Percentiles rank a stretch among this genome's conserved stretches.
Evolutionary conservation across 2,329 filamentous ascomycete genomes (phyloP).

Genomic region (Penicillium sumatraense): DNA sequence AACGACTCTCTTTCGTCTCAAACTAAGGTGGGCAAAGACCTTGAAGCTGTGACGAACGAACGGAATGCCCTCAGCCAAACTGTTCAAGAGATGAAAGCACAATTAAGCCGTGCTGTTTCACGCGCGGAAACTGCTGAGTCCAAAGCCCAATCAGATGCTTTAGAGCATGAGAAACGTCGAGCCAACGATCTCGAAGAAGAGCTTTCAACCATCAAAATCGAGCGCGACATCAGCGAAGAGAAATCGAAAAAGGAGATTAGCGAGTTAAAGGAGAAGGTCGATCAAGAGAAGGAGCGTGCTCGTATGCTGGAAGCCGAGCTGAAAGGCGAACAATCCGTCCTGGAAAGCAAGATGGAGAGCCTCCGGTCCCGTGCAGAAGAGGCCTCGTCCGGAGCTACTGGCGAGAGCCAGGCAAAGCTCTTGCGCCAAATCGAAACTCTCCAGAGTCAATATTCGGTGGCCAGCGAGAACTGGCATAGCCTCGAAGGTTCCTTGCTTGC

Average conservation of each 20-base stretch:
- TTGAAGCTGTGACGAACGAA: constrained; percentile 67
- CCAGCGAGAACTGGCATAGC: constrained; percentile 96
- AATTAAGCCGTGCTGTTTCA: constrained; percentile 70
- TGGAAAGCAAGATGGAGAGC: constrained; percentile 89
- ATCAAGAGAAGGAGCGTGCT: constrained; percentile 72
- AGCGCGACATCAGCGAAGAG: constrained; percentile 76
- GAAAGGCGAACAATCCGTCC: constrained; percentile 72
- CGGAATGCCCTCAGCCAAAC: constrained; percentile 66
- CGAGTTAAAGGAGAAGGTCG: constrained; percentile 73
- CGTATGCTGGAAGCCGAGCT: constrained; percentile 74
- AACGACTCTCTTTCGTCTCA: constrained; percentile 60
- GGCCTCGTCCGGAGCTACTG: constrained; percentile 77
- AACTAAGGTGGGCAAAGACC: constrained; percentile 58
- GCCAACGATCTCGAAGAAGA: constrained; percentile 65
- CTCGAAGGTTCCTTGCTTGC: constrained; percentile 86
- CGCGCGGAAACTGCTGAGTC: constrained; percentile 69
- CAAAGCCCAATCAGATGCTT: constrained; percentile 68
- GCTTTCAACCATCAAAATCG: constrained; percentile 68
- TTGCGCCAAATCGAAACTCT: constrained; percentile 92
- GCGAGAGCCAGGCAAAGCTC: constrained; percentile 86
- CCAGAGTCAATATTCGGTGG: constrained; percentile 92
- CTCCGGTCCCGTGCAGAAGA: constrained; percentile 87
- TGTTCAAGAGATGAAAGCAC: constrained; percentile 70
- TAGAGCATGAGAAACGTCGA: constrained; percentile 67
- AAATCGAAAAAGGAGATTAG: constrained; percentile 71